Base-by-base conservation (phyloP, 768 basidiomycete species). In the Cyclocybe aegerita region DNA sequence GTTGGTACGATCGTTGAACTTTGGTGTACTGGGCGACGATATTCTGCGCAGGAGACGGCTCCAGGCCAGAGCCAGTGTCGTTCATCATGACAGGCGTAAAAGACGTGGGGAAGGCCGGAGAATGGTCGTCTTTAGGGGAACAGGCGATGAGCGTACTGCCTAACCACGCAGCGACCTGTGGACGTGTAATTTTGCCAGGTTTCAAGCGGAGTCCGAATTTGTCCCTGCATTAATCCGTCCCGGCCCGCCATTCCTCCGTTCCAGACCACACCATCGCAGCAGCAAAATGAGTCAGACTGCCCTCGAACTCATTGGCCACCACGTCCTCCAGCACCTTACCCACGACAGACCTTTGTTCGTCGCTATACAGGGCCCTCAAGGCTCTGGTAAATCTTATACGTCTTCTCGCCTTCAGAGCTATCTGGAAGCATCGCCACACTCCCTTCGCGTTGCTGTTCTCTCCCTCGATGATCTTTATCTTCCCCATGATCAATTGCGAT, bases 351-450 rank as follows among this genome's bases (percentile, higher is more conserved):
- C 95, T 3, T 72, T 97, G 11, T 88, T 97, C 53, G 82, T 95
- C 9, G 93, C 85, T 2, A 62, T 97, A 11, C 95, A 97, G 70
- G 95, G 95, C 0, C 93, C 95, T 0, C 95, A 98, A 68, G 95
- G 95, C 9, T 90, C 88, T 46, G 94, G 95, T 32, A 98, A 98
- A 73, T 88, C 93, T 0, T 92, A 80, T 62, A 75, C 93, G 23
- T 83, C 90, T 4, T 74, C 76, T 4, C 77, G 74, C 29, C 73
- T 95, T 29, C 78, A 60, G 52, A 61, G 57, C 30, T 61, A 57
- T 65, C 78, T 72, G 43, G 70, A 71, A 40, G 64, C 68, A 16
- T 59, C 74, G 4, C 82, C 80, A 2, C 66, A 81, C 50, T 63
- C 70, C 4, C 76, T 90, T 9, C 76, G 74, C 12, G 78, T 85